Percentiles rank a stretch among this genome's conserved stretches.
phyloP scores from a whole-genome alignment of 805 yeast species.

The Kluyveromyces starmeri region DNA sequence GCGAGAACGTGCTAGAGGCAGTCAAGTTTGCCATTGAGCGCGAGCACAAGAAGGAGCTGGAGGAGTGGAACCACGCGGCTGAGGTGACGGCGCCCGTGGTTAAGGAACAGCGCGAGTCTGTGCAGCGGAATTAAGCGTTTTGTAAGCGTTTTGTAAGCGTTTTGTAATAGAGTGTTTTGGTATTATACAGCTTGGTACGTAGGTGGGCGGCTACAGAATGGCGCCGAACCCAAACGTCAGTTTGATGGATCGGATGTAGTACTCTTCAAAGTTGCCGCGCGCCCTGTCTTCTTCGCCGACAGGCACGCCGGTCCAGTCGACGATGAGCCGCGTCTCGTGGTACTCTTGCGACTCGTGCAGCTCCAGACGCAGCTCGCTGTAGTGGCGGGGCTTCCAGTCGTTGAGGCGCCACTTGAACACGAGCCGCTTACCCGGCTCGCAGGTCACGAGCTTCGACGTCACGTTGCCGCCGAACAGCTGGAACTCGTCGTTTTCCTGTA shows the following conservation, averaged over 20 bases:
- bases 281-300: constrained; percentile 91
- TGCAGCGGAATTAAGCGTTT: too few relatives aligned
- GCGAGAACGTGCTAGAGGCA: constrained; percentile 71
- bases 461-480: constrained; percentile 83
- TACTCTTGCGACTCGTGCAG: constrained; percentile 59
- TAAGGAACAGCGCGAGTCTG: constrained; percentile 32
- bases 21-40: constrained; percentile 77
- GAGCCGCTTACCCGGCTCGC: constrained; percentile 51
- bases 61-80: constrained; percentile 59
- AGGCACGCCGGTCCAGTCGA: constrained; percentile 82
- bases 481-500: constrained; percentile 50
- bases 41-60: constrained; percentile 63
- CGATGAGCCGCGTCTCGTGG: constrained; percentile 76
- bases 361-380: constrained; percentile 54
- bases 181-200: too few relatives aligned
- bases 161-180: too few relatives aligned
- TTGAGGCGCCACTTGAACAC: constrained; percentile 78
- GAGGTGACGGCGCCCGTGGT: constrained; percentile 43
- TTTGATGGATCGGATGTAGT: constrained; percentile 83
- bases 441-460: constrained; percentile 54
- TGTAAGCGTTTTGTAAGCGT: too few relatives aligned
- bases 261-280: constrained; percentile 74
- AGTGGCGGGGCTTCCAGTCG: constrained; percentile 84
- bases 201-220: too few relatives aligned
- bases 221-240: constrained; percentile 92